These are phyloP conservation scores for Penicillium sp. DNA, from an alignment of 2,329 filamentous ascomycete genomes.

Conservation along the genomic window DNA sequence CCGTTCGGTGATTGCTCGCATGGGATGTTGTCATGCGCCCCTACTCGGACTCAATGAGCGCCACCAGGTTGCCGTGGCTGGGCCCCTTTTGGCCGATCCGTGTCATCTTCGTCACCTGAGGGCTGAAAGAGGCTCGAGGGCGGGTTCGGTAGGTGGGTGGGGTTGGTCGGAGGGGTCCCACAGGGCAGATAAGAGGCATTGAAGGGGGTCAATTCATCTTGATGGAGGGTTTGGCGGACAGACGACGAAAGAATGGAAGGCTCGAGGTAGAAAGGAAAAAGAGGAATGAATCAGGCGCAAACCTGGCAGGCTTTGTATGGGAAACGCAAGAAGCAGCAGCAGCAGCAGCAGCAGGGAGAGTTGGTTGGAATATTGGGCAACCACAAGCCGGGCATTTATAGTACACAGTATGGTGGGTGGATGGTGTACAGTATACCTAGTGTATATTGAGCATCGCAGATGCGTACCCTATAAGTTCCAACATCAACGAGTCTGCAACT, in stretches of 20 bases:
- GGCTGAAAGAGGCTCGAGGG: background rate
- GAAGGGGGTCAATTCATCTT: background rate
- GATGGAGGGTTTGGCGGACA: background rate
- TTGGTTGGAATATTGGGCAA: background rate
- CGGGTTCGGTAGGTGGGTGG: background rate
- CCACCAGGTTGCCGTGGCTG: constrained; percentile 3
- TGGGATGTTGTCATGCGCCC: constrained; percentile 28
- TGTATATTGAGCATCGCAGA: background rate
- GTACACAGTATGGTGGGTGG: background rate
- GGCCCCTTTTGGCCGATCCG: constrained; percentile 16
- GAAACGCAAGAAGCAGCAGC: background rate
- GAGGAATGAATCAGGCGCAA: background rate
- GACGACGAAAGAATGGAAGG: background rate
- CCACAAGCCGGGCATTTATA: background rate
- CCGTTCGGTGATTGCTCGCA: constrained; percentile 24
- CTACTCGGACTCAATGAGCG: constrained; percentile 9
- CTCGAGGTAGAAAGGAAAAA: background rate
- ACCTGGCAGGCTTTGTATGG: no score
- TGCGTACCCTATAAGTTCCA: no score
- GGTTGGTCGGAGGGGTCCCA: background rate
- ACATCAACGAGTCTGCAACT: background rate
- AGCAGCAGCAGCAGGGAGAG: background rate
- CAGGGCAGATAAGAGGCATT: background rate
- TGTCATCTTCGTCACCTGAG: constrained; percentile 11
- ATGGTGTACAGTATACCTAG: background rate